Evolutionary conservation across 805 yeast species (phyloP).

Genomic region (Tetrapisispora fleetii): DNA sequence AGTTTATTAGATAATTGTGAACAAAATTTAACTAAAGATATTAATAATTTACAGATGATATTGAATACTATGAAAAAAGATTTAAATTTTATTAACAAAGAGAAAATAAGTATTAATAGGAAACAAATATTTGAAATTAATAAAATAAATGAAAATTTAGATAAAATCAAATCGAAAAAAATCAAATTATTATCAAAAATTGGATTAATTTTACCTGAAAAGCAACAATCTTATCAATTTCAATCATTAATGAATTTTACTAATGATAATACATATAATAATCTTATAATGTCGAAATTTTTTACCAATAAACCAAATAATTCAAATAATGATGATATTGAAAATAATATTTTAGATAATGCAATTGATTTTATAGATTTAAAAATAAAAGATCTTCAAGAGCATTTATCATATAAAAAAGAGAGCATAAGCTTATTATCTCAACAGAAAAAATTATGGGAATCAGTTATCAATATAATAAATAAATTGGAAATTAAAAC

Average conservation of each 20-base stretch:
- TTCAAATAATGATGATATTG: slow-evolving; percentile 1
- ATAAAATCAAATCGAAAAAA: slow-evolving; percentile 7
- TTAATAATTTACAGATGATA: slow-evolving; percentile 14
- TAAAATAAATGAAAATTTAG: slow-evolving; percentile 9
- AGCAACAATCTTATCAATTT: neutral
- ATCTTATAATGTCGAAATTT: neutral
- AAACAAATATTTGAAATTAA: slow-evolving; percentile 10
- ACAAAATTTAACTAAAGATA: slow-evolving; percentile 8
- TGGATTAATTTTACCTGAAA: slow-evolving; percentile 9
- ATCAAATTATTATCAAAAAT: slow-evolving; percentile 10
- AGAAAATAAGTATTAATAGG: slow-evolving; percentile 10
- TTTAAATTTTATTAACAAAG: slow-evolving; percentile 15
- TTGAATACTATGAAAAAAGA: slow-evolving; percentile 19
- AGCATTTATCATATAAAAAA: slow-evolving; percentile 18
- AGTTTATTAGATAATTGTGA: slow-evolving; percentile 7
- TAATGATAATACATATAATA: neutral
- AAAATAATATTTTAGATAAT: slow-evolving; percentile 13
- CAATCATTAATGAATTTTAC: neutral
- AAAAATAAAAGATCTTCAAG: slow-evolving; percentile 15
- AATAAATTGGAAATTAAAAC: slow-evolving; percentile 15
- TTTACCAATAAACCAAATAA: neutral
- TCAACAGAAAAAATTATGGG: slow-evolving; percentile 17
- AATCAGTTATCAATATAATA: slow-evolving; percentile 12
- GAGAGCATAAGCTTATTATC: slow-evolving; percentile 11
- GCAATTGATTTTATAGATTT: slow-evolving; percentile 19